Percentiles rank a stretch among this genome's conserved stretches.
These are phyloP conservation scores for Dothistroma septosporum DNA, from an alignment of 2,329 filamentous ascomycete genomes.

Conservation along the genomic window DNA sequence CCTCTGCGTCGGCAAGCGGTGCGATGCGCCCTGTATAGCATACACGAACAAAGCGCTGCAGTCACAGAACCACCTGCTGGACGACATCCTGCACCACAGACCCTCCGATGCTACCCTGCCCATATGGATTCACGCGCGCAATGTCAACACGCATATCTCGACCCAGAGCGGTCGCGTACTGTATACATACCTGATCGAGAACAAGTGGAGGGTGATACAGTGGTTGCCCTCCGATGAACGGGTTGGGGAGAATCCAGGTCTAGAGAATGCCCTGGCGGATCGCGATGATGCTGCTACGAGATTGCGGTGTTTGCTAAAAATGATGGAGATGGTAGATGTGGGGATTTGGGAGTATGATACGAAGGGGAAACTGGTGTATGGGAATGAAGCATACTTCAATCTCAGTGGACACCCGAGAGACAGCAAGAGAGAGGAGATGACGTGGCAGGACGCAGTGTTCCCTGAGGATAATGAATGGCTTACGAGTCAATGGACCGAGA, in stretches of 20 bases:
- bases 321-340: slow-evolving; percentile 25
- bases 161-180: neutral
- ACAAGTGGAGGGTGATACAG: slow-evolving; percentile 17
- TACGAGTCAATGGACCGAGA: slow-evolving; percentile 12
- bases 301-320: slow-evolving; percentile 12
- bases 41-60: slow-evolving; percentile 10
- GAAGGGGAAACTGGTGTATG: slow-evolving; percentile 18
- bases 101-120: neutral
- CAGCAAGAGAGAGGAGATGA: neutral
- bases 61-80: slow-evolving; percentile 3
- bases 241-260: neutral
- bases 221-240: slow-evolving; percentile 8
- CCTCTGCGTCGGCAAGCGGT: neutral
- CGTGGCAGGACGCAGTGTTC: slow-evolving; percentile 18
- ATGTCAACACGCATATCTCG: neutral
- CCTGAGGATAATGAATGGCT: slow-evolving; percentile 16
- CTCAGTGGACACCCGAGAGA: slow-evolving; percentile 19
- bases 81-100: slow-evolving; percentile 10
- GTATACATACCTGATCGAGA: slow-evolving; percentile 14
- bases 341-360: slow-evolving; percentile 23
- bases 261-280: slow-evolving; percentile 12
- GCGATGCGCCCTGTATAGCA: neutral
- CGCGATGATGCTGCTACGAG: slow-evolving; percentile 14
- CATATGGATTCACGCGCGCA: neutral
- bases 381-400: slow-evolving; percentile 22